Evolutionary conservation across 1,284 basidiomycete species (phyloP).

Genomic region (Rhodotorula sp.): DNA sequence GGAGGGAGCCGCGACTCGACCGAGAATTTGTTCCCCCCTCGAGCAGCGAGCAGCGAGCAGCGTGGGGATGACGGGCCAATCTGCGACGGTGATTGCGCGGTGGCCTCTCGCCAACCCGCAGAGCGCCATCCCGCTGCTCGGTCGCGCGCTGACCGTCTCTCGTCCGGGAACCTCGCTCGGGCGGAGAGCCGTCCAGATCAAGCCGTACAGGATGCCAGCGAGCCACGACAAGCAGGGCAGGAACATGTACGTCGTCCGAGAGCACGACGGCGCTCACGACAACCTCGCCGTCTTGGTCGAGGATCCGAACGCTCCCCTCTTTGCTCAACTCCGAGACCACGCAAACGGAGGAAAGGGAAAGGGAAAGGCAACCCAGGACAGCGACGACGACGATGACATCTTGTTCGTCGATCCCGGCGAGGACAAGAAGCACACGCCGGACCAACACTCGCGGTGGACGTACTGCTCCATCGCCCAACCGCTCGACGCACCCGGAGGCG

Average conservation of each 20-base stretch:
- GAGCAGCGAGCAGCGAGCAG: too few species aligned
- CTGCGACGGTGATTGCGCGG: conserved; percentile 30
- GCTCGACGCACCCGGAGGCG: conserved; percentile 1
- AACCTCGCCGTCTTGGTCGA: conserved; percentile 31
- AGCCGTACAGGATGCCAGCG: conserved; percentile 24
- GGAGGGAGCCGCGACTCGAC: too few species aligned
- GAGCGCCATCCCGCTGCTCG: conserved; percentile 27
- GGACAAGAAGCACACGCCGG: neutral
- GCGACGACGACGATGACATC: conserved; percentile 1
- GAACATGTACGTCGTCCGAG: conserved; percentile 38
- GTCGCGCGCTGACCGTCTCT: conserved; percentile 28
- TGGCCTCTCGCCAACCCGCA: conserved; percentile 32
- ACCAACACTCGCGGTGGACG: conserved; percentile 27
- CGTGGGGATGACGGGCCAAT: conserved; percentile 2
- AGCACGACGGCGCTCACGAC: conserved; percentile 13
- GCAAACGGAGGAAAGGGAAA: neutral
- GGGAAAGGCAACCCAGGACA: conserved; percentile 2
- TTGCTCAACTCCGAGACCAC: neutral
- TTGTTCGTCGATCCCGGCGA: neutral
- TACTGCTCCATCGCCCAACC: conserved; percentile 22
- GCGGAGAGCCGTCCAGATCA: conserved; percentile 28
- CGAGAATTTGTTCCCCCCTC: too few species aligned
- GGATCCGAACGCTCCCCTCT: conserved; percentile 26
- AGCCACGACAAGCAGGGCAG: conserved; percentile 12
- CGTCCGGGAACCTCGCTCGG: conserved; percentile 10